These are phyloP conservation scores for Ceriops decandra DNA, from an alignment of 345 rosid genomes.

Conservation along the genomic window DNA sequence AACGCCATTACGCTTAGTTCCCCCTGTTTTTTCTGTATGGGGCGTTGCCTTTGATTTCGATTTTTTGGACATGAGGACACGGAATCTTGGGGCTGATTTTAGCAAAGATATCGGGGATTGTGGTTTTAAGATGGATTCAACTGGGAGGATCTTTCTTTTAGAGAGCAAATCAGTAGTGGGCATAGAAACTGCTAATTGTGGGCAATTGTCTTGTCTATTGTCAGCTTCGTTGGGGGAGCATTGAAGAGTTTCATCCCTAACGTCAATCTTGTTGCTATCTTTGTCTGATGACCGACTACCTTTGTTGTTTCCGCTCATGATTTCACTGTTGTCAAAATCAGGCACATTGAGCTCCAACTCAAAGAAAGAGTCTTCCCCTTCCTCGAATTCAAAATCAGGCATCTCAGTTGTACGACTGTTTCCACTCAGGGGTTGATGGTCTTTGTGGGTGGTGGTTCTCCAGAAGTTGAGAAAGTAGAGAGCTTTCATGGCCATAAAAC, in stretches of 20 bases:
- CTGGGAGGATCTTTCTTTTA: slow-evolving; percentile 69
- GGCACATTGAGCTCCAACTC: slow-evolving; percentile 72
- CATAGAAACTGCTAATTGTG: slow-evolving; percentile 25
- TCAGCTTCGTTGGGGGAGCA: slow-evolving; percentile 2
- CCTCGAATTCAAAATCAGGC: slow-evolving; percentile 39
- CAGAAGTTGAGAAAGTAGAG: slow-evolving; percentile 59
- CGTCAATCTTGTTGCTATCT: slow-evolving; percentile 17
- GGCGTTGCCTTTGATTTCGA: slow-evolving; percentile 39
- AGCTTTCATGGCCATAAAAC: slow-evolving; percentile 45
- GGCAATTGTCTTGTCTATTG: slow-evolving; percentile 19
- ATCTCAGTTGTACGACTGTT: slow-evolving; percentile 8
- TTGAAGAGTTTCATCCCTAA: slow-evolving; percentile 6
- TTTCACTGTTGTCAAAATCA: slow-evolving; percentile 24
- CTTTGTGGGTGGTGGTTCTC: slow-evolving; percentile 37
- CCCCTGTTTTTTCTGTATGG: slow-evolving; percentile 21
- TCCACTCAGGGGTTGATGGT: slow-evolving; percentile 19
- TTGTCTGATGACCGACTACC: slow-evolving; percentile 5
- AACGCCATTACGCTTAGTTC: slow-evolving; percentile 9
- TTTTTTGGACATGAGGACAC: slow-evolving; percentile 52
- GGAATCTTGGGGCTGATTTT: slow-evolving; percentile 61
- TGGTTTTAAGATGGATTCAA: slow-evolving; percentile 48
- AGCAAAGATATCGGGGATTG: slow-evolving; percentile 58
- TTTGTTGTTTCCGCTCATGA: slow-evolving; percentile 6
- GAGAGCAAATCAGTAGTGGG: slow-evolving; percentile 37
- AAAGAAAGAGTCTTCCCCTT: slow-evolving; percentile 85